Percentiles rank a stretch among this genome's conserved stretches.
phyloP scores from a whole-genome alignment of 495 filamentous ascomycete genomes.

The Collariella sp. region DNA sequence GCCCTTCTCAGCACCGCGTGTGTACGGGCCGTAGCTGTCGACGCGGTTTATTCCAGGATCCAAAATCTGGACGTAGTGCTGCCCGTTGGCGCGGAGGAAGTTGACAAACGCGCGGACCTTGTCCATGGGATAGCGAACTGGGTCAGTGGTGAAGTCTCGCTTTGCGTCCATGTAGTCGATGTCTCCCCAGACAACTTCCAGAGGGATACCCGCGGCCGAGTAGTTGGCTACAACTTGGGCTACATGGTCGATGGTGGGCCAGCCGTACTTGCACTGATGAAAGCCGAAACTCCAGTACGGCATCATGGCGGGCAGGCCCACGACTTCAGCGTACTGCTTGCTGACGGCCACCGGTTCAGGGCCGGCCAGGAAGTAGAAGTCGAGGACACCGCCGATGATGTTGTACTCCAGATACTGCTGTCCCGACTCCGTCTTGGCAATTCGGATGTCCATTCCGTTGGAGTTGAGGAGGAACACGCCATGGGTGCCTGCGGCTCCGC shows the following conservation, averaged over 20 bases:
- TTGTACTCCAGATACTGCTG: constrained; percentile 81
- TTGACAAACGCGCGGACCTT: constrained; percentile 58
- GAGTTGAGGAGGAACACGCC: constrained; percentile 79
- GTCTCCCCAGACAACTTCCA: constrained; percentile 89
- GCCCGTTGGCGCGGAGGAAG: constrained; percentile 60
- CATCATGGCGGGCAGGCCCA: constrained; percentile 65
- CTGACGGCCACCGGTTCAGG: constrained; percentile 63
- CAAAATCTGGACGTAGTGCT: constrained; percentile 80
- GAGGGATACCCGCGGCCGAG: constrained; percentile 61
- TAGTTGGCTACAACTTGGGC: constrained; percentile 76
- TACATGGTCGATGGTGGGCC: constrained; percentile 61
- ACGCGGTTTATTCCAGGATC: constrained; percentile 68
- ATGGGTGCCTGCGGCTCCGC: constrained; percentile 57
- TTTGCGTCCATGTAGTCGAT: constrained; percentile 67
- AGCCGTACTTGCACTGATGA: constrained; percentile 81
- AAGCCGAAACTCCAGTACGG: constrained; percentile 83
- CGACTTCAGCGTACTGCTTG: constrained; percentile 64
- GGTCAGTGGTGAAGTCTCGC: constrained; percentile 65
- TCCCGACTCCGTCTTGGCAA: constrained; percentile 51
- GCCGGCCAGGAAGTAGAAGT: constrained; percentile 79
- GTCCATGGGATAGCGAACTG: constrained; percentile 56
- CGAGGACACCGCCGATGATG: constrained; percentile 67
- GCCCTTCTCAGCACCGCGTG: constrained; percentile 50
- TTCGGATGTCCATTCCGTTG: constrained; percentile 84
- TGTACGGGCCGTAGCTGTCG: constrained; percentile 52